A percentile compares a stretch with the other conserved stretches of the same genome.
phyloP scores from a whole-genome alignment of 108 stramenopile genomes.

The Fistulifera pelliculosa region DNA sequence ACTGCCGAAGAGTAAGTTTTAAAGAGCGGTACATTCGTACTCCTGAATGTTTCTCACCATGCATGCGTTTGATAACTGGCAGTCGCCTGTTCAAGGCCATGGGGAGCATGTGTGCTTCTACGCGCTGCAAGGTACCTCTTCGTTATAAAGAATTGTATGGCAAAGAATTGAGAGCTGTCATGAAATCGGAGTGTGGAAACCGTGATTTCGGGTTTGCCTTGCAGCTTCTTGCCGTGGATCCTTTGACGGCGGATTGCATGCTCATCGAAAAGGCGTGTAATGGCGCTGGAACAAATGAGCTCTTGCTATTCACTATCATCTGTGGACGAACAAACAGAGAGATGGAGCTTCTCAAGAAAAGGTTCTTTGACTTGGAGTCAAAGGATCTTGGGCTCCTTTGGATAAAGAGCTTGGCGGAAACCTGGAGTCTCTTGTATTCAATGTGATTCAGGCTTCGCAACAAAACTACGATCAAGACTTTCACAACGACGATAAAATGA shows the following conservation, averaged over 20 bases:
- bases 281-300: conserved; percentile 41
- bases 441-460: conserved; percentile 41
- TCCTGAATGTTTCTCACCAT: no score
- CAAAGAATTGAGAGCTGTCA: conserved; percentile 36
- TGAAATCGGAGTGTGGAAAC: conserved; percentile 41
- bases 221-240: conserved; percentile 35
- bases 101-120: conserved; percentile 17
- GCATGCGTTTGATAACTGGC: no score
- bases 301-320: conserved; percentile 35
- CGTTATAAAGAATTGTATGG: conserved; percentile 36
- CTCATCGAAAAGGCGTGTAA: conserved; percentile 48
- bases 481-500: conserved; percentile 44
- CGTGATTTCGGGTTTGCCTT: conserved; percentile 47
- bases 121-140: conserved; percentile 35
- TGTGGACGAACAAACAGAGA: conserved; percentile 53
- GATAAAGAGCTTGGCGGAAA: conserved; percentile 41
- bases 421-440: conserved; percentile 30
- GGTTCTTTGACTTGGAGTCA: conserved; percentile 42
- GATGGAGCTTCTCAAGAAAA: conserved; percentile 56
- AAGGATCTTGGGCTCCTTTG: conserved; percentile 40
- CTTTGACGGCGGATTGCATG: conserved; percentile 41
- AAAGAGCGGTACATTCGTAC: no score
- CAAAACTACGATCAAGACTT: conserved; percentile 43
- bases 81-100: conserved; percentile 26
- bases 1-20: conserved; percentile 16